Base-by-base conservation (phyloP, 768 basidiomycete genomes). In the Cystobasidium tubakii region DNA sequence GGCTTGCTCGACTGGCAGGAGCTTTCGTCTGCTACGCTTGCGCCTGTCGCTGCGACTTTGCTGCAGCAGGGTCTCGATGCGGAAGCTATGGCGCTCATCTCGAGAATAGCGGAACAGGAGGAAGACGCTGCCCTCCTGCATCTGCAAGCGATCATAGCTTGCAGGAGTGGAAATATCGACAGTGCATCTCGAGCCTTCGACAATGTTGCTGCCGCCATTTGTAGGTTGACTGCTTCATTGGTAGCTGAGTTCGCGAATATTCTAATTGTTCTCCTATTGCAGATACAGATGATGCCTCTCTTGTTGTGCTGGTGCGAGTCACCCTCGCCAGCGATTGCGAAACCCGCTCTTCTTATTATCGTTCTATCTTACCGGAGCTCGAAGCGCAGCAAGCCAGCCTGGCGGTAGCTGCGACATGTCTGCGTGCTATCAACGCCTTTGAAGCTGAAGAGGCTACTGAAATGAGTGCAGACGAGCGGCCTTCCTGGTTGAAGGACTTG, bases 401-500 rank as follows among this genome's bases (percentile, higher is more conserved):
- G 10, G 50, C 33, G 13, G 39, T 71, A 21, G 69, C 69, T 10
- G 4, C 33, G 6, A 27, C 27, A 12, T 71, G 69, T 54, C 29
- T 33, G 6, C 69, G 34, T 7, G 53, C 69, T 36, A 55, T 71
- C 44, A 21, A 29, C 9, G 69, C 66, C 4, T 43, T 10, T 27
- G 50, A 42, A 46, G 66, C n/a, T n/a, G 69, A 71, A 10, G 27
- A 23, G 13, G 31, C 17, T 21, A 34, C 1, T 19, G 43, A n/a
- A 9, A 36, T 33, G 25, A 17, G 9, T 9, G 42, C 2, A n/a
- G 66, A 67, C 10, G 66, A 23, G 3, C 2, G 17, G 44, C 42
- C 39, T 7, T n/a, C 44, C 21, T 71, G 69, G 69, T 2, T 54
- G 12, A 83, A 86, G 57, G 84, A 87, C n/a, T 81, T 97, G 27